Evolutionary conservation across 352 stramenopile species (phyloP), one percentile per base, ranked within the genome.

Genomic region (Peronosclerospora sorghi): DNA sequence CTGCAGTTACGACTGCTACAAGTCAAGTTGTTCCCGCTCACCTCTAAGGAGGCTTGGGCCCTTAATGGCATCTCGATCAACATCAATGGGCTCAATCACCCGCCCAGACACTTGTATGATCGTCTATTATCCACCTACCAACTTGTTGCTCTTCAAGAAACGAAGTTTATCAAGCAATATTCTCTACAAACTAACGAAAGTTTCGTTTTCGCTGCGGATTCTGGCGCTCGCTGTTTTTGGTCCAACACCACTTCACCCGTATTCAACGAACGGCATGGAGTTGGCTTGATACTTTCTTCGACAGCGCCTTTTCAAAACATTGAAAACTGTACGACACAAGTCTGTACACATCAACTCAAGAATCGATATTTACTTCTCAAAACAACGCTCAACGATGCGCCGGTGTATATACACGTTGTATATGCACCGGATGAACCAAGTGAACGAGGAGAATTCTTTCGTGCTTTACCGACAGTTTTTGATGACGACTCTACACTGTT

Each of bases 321-420:
- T 44, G 27, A 47, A 15, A 44, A 59, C 15, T 10, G 32, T 8
- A 51, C 27, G 0, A 4, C 32, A 10, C 12, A 8, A 5, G 34
- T 59, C 14, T 48, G 45, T 17, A 41, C 5, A 8, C 27, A 32
- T 23, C 3, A 27, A 34, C 13, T 35, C 44, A 21, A 28, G 0
- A 59, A 59, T 17, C 34, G 44, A 13, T 59, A 44, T 30, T 24
- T 54, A 49, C 29, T 54, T 2, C 44, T 54, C 17, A 46, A 45
- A n/a, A 38, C 44, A 8, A 4, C 0, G 6, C 20, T 50, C n/a
- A n/a, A n/a, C n/a, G n/a, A n/a, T n/a, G n/a, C n/a, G n/a, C n/a
- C n/a, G n/a, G 8, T 59, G 19, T 17, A 2, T 43, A n/a, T 39
- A 47, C 32, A 26, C 6, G 51, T 59, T 1, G 27, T 53, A 5